Percentiles rank a stretch among this genome's conserved stretches.
phyloP scores from a whole-genome alignment of 495 filamentous ascomycete genomes.

The Hypoxylon lienhwacheense region DNA sequence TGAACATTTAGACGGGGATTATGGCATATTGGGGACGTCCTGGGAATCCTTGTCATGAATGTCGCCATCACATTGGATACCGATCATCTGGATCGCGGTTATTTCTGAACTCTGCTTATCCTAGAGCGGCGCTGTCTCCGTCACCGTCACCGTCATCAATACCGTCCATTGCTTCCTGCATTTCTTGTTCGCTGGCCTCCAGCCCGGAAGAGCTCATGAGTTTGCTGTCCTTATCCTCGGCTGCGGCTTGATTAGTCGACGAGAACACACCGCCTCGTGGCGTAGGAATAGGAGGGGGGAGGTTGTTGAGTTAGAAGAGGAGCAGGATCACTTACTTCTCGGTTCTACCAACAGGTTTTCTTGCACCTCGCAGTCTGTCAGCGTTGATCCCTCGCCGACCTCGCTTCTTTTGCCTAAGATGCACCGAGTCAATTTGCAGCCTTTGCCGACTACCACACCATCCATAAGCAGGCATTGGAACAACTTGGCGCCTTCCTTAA shows the following conservation, averaged over 20 bases:
- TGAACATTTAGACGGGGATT: neutral
- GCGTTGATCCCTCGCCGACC: slow-evolving; percentile 71
- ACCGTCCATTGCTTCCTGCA: slow-evolving; percentile 44
- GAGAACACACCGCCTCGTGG: slow-evolving; percentile 22
- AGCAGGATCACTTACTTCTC: slow-evolving; percentile 70
- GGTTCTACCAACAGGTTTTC: slow-evolving; percentile 80
- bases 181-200: slow-evolving; percentile 60
- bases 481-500: slow-evolving; percentile 76
- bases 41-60: slow-evolving; percentile 8
- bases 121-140: slow-evolving; percentile 15
- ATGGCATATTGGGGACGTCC: slow-evolving; percentile 8
- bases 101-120: slow-evolving; percentile 22
- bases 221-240: slow-evolving; percentile 82
- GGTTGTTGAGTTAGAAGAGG: no score
- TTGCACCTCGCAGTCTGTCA: slow-evolving; percentile 90
- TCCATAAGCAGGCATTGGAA: slow-evolving; percentile 88
- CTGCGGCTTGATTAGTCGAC: slow-evolving; percentile 36
- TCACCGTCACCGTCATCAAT: slow-evolving; percentile 37
- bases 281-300: neutral
- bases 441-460: slow-evolving; percentile 75
- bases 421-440: slow-evolving; percentile 76
- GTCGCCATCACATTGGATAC: slow-evolving; percentile 17
- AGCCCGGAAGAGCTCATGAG: slow-evolving; percentile 82
- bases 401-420: slow-evolving; percentile 74
- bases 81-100: slow-evolving; percentile 11